Conservation (phyloP, 2,329 filamentous ascomycete species). For the Penicillium sp. region DNA sequence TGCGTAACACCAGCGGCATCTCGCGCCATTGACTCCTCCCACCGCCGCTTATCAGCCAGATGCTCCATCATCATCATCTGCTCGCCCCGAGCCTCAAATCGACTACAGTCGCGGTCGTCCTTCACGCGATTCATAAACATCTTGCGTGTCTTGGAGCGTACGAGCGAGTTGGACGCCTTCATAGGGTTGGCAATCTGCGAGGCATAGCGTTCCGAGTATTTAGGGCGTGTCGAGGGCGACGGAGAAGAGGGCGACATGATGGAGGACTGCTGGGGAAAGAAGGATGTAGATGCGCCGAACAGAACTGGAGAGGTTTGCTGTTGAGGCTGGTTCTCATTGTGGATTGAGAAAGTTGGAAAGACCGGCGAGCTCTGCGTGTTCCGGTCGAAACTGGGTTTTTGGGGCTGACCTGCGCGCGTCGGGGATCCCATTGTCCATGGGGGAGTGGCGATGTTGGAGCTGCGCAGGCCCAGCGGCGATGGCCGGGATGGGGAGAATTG, state of each 20-base stretch:
- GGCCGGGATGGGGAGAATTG: constrained; percentile 23
- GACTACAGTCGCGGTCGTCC: constrained; percentile 36
- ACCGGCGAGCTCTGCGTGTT: constrained; percentile 11
- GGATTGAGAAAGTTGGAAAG: constrained; percentile 10
- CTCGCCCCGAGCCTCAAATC: constrained; percentile 41
- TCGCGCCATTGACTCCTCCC: constrained; percentile 38
- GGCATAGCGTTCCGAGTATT: constrained; percentile 37
- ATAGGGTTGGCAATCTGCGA: constrained; percentile 34
- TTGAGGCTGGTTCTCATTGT: constrained; percentile 3
- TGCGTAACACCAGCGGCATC: constrained; percentile 27
- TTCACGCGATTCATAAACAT: constrained; percentile 43
- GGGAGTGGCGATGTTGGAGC: constrained; percentile 17
- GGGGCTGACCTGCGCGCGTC: constrained; percentile 2
- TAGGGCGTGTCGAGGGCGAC: constrained; percentile 17
- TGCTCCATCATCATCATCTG: constrained; percentile 43
- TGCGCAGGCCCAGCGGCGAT: constrained; percentile 25
- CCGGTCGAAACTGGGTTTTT: constrained; percentile 6
- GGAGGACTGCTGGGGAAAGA: constrained; percentile 1
- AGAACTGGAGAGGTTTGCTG: neutral
- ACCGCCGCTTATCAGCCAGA: constrained; percentile 36
- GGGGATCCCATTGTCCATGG: constrained; percentile 22
- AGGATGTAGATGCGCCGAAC: neutral
- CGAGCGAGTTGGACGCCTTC: constrained; percentile 22
- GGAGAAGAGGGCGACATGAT: constrained; percentile 11
- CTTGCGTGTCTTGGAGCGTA: constrained; percentile 35